phyloP scores from a whole-genome alignment of 768 basidiomycete species.

The Hygrophorus pudorinus region DNA sequence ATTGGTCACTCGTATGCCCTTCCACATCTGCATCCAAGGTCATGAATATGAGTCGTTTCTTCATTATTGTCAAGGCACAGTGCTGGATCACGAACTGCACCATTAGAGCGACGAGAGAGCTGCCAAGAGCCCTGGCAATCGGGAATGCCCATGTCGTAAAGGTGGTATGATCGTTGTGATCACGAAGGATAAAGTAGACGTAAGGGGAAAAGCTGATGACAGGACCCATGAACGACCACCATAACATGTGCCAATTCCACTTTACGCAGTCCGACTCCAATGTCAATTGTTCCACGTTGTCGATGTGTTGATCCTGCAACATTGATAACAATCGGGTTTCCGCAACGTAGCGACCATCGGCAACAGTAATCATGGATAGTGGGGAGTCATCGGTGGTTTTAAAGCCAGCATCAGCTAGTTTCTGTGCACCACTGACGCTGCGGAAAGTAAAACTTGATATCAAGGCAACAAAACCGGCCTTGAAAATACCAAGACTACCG shows the following conservation, averaged over 20 bases:
- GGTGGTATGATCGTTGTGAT: not conserved
- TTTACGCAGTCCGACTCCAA: not conserved
- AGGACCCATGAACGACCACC: not conserved
- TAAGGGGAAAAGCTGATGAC: not conserved
- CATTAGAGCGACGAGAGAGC: slow-evolving; percentile 5
- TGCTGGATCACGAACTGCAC: slow-evolving; percentile 11
- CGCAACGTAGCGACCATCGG: slow-evolving; percentile 5
- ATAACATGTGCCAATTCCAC: slow-evolving; percentile 7
- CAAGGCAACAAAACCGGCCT: slow-evolving; percentile 11
- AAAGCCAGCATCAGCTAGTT: slow-evolving; percentile 7
- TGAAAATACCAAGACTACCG: slow-evolving; percentile 15
- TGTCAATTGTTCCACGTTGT: not conserved
- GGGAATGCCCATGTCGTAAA: slow-evolving; percentile 8
- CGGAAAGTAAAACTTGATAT: slow-evolving; percentile 7
- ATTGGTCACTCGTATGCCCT: too few species aligned
- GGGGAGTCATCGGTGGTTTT: slow-evolving; percentile 5
- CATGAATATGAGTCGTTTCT: too few species aligned
- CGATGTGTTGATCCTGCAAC: slow-evolving; percentile 7
- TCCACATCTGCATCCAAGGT: too few species aligned
- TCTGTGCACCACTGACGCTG: slow-evolving; percentile 5
- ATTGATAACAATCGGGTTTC: slow-evolving; percentile 5
- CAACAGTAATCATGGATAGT: slow-evolving; percentile 10
- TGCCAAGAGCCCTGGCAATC: slow-evolving; percentile 7
- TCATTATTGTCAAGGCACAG: slow-evolving; percentile 4
- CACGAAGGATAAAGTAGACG: not conserved